Evolutionary conservation across 2,329 filamentous ascomycete genomes (phyloP).

Genomic region (Hymenoscyphus scutula): DNA sequence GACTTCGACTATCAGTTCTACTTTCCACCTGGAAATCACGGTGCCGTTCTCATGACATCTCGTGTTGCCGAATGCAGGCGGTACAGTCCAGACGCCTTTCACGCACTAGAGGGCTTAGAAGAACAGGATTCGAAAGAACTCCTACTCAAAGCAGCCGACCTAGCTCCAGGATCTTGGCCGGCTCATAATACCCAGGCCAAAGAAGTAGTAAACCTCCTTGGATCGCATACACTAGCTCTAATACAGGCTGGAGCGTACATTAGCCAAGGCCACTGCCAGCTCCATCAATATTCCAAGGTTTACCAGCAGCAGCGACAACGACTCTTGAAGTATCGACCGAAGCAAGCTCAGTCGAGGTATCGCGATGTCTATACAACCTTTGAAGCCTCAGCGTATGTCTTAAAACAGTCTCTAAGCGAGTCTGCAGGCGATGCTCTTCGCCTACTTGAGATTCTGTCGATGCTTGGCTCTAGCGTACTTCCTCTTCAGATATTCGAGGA

Average conservation of each 20-base stretch:
- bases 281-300: conserved; percentile 6
- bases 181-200: conserved; percentile 20
- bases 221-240: conserved; percentile 32
- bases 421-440: conserved; percentile 31
- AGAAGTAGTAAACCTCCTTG: conserved; percentile 26
- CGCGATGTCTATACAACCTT: conserved; percentile 39
- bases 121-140: conserved; percentile 32
- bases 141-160: conserved; percentile 25
- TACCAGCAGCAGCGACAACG: conserved; percentile 22
- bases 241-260: conserved; percentile 29
- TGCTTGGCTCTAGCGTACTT: conserved; percentile 31
- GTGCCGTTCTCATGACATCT: conserved; percentile 41
- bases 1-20: conserved; percentile 34
- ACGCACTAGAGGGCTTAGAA: conserved; percentile 31
- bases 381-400: conserved; percentile 35
- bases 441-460: conserved; percentile 35
- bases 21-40: conserved; percentile 36
- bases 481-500: conserved; percentile 35
- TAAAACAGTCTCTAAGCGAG: conserved; percentile 25
- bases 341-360: conserved; percentile 37
- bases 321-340: conserved; percentile 33
- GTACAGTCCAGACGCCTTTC: conserved; percentile 34
- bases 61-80: conserved; percentile 36
- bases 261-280: conserved; percentile 7
- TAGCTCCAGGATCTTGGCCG: conserved; percentile 7